Conservation (phyloP, 1,139 yeast species). For the Pneumocystis wakefieldiae region DNA sequence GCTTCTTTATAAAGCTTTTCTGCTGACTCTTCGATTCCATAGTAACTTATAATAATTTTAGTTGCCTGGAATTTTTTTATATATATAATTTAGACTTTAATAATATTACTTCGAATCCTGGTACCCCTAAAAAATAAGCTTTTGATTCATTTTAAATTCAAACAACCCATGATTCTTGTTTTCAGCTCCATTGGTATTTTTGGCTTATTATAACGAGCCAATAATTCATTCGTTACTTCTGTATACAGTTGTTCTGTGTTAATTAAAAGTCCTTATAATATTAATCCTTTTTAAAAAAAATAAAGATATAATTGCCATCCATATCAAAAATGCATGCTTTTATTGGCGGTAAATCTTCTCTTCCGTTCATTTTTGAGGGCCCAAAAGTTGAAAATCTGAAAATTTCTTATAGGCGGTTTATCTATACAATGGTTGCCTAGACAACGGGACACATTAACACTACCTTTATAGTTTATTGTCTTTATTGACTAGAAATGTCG, state of each 20-base stretch:
- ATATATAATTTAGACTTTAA: neutral
- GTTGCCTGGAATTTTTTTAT: constrained; percentile 29
- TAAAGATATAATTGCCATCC: neutral
- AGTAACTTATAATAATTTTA: constrained; percentile 48
- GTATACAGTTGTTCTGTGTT: constrained; percentile 89
- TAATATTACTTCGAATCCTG: neutral
- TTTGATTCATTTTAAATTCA: constrained; percentile 16
- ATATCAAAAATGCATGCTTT: neutral
- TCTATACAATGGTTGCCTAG: neutral
- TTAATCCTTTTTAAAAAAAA: neutral
- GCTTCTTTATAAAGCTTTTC: constrained; percentile 44
- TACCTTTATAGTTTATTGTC: neutral
- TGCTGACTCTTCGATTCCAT: constrained; percentile 49
- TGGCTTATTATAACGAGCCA: constrained; percentile 56
- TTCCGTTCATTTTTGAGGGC: neutral
- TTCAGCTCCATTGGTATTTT: constrained; percentile 83
- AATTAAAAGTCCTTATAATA: constrained; percentile 48
- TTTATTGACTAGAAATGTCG: neutral
- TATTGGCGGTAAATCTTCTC: neutral
- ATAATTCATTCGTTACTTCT: constrained; percentile 48
- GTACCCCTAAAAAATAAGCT: neutral
- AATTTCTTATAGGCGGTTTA: too few species aligned
- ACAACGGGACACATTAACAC: neutral
- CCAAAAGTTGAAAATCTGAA: neutral
- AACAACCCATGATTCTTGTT: constrained; percentile 73